Conservation (phyloP, 768 basidiomycete species). For the Boletus subcaerulescens region DNA sequence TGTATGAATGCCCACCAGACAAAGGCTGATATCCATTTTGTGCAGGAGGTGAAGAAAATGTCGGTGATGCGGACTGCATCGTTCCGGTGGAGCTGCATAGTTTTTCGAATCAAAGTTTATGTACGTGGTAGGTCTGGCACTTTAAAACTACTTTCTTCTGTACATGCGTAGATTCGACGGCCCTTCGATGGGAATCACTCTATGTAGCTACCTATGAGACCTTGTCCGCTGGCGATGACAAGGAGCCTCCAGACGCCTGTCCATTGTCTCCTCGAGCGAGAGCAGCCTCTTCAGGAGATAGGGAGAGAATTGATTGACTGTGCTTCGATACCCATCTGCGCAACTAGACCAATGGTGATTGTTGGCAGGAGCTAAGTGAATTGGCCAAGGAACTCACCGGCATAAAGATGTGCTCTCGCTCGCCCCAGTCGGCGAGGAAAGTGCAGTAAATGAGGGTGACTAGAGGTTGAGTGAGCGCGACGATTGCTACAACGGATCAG, state of each 20-base stretch:
- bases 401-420: conserved; percentile 68
- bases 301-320: conserved; percentile 52
- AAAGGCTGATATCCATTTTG: conserved; percentile 35
- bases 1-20: conserved; percentile 33
- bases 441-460: conserved; percentile 54
- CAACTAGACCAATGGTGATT: conserved; percentile 34
- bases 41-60: conserved; percentile 36
- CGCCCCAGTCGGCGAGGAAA: conserved; percentile 66
- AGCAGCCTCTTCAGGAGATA: conserved; percentile 53
- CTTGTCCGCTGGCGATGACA: conserved; percentile 4
- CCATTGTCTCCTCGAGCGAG: conserved; percentile 15
- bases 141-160: conserved; percentile 2
- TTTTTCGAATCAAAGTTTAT: conserved; percentile 66
- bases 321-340: conserved; percentile 55
- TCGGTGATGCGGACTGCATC: conserved; percentile 52
- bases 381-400: conserved; percentile 44
- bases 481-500: background rate
- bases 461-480: conserved; percentile 25
- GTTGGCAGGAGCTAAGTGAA: background rate
- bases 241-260: background rate
- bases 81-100: conserved; percentile 65
- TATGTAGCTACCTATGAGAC: background rate
- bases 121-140: conserved; percentile 15
- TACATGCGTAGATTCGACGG: background rate
- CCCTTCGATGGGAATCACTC: background rate